These are phyloP conservation scores for Curvularia eragrostidis DNA, from an alignment of 2,329 filamentous ascomycete species.

Conservation along the genomic window DNA sequence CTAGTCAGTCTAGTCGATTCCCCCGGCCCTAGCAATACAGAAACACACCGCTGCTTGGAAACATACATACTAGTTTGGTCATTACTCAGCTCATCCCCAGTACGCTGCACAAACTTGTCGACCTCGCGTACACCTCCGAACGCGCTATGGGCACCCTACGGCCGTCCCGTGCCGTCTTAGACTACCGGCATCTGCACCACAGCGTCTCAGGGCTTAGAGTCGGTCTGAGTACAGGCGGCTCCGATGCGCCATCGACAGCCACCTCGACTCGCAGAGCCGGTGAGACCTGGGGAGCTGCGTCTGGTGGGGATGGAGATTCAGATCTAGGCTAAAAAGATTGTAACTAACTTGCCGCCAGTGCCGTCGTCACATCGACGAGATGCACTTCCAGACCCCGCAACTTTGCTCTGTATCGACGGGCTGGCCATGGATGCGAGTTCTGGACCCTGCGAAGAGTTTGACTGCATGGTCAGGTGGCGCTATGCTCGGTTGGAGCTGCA, in stretches of 20 bases:
- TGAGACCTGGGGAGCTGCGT: background rate
- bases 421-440: background rate
- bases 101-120: constrained; percentile 7
- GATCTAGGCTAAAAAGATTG: background rate
- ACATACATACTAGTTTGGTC: background rate
- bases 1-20: constrained; percentile 2
- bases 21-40: constrained; percentile 6
- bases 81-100: constrained; percentile 11
- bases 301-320: background rate
- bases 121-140: background rate
- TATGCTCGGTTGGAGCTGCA: background rate
- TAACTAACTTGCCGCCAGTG: background rate
- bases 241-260: background rate
- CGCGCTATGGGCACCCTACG: constrained; percentile 4
- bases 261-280: background rate
- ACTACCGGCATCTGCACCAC: background rate
- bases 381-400: background rate
- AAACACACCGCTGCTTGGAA: constrained; percentile 15
- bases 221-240: background rate
- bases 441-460: background rate
- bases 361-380: background rate
- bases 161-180: background rate
- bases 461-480: background rate
- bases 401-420: background rate
- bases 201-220: background rate